These are phyloP conservation scores for Yamadazyma sp. DNA, from an alignment of 1,139 yeast genomes.

Conservation along the genomic window DNA sequence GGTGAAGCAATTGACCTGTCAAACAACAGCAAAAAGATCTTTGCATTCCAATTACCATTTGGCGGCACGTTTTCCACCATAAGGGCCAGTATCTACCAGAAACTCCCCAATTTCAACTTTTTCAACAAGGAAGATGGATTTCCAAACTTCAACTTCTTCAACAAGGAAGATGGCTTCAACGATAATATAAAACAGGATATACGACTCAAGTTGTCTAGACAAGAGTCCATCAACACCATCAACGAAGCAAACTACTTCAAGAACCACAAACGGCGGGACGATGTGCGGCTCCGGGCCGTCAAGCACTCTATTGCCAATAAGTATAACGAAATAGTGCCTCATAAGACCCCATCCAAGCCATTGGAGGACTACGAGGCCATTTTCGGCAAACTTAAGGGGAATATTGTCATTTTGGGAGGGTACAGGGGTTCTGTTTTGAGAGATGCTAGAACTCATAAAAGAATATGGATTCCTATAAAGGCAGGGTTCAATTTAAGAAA, in stretches of 20 bases:
- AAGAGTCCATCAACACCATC: conserved; percentile 56
- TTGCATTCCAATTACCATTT: conserved; percentile 43
- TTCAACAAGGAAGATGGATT: conserved; percentile 17
- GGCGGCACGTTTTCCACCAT: conserved; percentile 31
- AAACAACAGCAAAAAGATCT: conserved; percentile 28
- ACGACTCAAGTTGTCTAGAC: conserved; percentile 49
- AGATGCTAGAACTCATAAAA: conserved; percentile 59
- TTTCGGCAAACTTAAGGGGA: conserved; percentile 60
- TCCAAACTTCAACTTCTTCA: no score
- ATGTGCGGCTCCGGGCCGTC: conserved; percentile 68
- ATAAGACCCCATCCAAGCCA: conserved; percentile 20
- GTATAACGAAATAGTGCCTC: conserved; percentile 38
- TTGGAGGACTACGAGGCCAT: conserved; percentile 31
- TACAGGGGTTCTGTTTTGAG: conserved; percentile 82
- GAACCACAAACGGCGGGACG: conserved; percentile 58
- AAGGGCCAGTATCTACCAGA: conserved; percentile 21
- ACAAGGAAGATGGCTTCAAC: conserved; percentile 15
- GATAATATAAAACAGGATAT: conserved; percentile 32
- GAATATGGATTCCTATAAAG: conserved; percentile 85
- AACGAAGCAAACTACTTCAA: conserved; percentile 65
- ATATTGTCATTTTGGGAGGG: conserved; percentile 80
- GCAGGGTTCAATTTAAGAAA: conserved; percentile 78
- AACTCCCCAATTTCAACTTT: conserved; percentile 19
- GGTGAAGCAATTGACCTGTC: conserved; percentile 27
- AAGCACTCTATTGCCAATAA: conserved; percentile 60